These are phyloP conservation scores for Penicillium oxalicum DNA, from an alignment of 2,329 filamentous ascomycete genomes.

Conservation along the genomic window DNA sequence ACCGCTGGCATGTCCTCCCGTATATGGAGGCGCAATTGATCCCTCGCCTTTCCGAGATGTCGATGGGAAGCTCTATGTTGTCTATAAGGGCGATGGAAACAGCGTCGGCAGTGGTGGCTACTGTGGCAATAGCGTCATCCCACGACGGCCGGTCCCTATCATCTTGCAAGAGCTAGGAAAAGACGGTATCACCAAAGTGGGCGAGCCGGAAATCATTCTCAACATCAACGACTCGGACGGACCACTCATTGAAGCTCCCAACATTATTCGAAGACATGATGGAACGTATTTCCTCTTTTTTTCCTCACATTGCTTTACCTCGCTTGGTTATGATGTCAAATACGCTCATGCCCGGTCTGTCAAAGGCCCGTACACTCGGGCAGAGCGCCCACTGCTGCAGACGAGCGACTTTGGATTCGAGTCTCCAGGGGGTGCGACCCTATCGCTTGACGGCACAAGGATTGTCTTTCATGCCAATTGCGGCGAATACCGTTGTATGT, in stretches of 20 bases:
- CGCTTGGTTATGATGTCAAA: slow-evolving; percentile 51
- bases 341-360: slow-evolving; percentile 48
- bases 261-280: slow-evolving; percentile 35
- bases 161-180: slow-evolving; percentile 34
- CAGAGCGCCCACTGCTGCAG: slow-evolving; percentile 26
- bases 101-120: slow-evolving; percentile 41
- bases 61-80: slow-evolving; percentile 50
- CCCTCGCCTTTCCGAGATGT: slow-evolving; percentile 53
- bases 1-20: slow-evolving; percentile 48
- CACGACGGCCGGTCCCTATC: slow-evolving; percentile 28
- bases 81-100: slow-evolving; percentile 62
- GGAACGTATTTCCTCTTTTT: slow-evolving; percentile 55
- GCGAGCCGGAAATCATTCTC: slow-evolving; percentile 49
- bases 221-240: slow-evolving; percentile 57
- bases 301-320: slow-evolving; percentile 54
- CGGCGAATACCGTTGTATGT: slow-evolving; percentile 21
- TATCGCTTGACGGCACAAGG: slow-evolving; percentile 20
- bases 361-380: slow-evolving; percentile 32
- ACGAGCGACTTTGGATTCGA: slow-evolving; percentile 25
- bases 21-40: slow-evolving; percentile 57
- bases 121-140: slow-evolving; percentile 39
- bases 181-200: slow-evolving; percentile 49
- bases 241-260: slow-evolving; percentile 57
- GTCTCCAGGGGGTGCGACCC: slow-evolving; percentile 24
- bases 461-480: slow-evolving; percentile 30